These are phyloP conservation scores for Solanum dulcamara DNA, from an alignment of 257 asterid species.

Conservation along the genomic window DNA sequence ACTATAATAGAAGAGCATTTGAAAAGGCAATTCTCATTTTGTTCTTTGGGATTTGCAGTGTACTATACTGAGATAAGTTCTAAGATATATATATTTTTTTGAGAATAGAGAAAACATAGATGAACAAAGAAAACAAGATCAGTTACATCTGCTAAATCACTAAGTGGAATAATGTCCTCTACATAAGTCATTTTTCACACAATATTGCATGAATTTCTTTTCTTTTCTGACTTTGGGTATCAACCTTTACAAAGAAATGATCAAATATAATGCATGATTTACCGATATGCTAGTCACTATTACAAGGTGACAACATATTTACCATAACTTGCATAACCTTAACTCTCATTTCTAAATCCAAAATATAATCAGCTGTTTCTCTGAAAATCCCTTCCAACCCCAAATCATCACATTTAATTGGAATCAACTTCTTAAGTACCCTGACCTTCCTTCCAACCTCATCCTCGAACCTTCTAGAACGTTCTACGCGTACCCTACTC, in stretches of 20 bases:
- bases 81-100: too few species aligned
- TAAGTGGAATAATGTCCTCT: neutral
- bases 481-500: constrained; percentile 24
- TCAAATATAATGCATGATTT: neutral
- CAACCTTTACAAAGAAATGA: neutral
- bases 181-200: neutral
- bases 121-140: neutral
- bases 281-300: neutral
- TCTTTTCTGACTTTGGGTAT: neutral
- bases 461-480: constrained; percentile 2
- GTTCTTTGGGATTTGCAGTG: neutral
- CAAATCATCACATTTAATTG: constrained; percentile 24
- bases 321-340: constrained; percentile 51
- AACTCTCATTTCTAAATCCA: constrained; percentile 41
- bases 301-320: constrained; percentile 12
- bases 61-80: neutral
- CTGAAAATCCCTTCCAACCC: constrained; percentile 35
- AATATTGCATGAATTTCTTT: neutral
- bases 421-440: constrained; percentile 43
- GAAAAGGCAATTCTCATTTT: neutral
- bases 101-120: neutral
- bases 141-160: neutral
- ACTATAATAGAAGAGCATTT: too few species aligned
- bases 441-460: constrained; percentile 33
- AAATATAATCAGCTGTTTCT: constrained; percentile 55